phyloP scores from a whole-genome alignment of 306 rosid species.

The Cucurbita maxima region DNA sequence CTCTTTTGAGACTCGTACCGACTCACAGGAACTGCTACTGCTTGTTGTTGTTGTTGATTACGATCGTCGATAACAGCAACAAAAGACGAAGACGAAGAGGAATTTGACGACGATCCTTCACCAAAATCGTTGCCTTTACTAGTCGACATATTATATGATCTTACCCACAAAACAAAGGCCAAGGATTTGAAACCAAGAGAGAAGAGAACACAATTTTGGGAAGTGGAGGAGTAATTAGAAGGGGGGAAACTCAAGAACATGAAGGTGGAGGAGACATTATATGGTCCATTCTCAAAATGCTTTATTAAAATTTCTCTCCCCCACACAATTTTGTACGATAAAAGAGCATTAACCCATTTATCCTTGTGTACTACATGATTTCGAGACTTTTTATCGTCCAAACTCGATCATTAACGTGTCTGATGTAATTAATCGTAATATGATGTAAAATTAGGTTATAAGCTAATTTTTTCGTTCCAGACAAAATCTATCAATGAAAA shows the following conservation, averaged over 20 bases:
- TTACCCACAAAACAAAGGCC: background rate
- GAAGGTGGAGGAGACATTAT: constrained; percentile 31
- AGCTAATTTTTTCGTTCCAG: background rate
- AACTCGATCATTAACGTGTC: constrained; percentile 20
- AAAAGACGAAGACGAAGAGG: background rate
- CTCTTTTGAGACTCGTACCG: constrained; percentile 48
- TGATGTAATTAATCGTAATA: constrained; percentile 6
- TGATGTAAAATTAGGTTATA: background rate
- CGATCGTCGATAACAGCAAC: background rate
- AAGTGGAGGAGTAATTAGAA: background rate
- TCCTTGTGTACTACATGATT: background rate
- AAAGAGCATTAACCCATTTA: constrained; percentile 4
- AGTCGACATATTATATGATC: constrained; percentile 15
- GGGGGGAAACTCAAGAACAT: background rate
- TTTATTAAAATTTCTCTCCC: constrained; percentile 17
- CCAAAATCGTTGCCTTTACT: constrained; percentile 31
- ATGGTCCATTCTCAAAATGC: constrained; percentile 35
- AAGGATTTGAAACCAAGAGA: background rate
- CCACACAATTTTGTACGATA: constrained; percentile 28
- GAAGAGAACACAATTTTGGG: background rate
- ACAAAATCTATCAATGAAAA: background rate
- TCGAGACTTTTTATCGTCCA: constrained; percentile 21
- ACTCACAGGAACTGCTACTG: constrained; percentile 14
- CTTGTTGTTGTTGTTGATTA: background rate
- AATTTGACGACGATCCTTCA: constrained; percentile 31